phyloP scores from a whole-genome alignment of 495 filamentous ascomycete genomes.

The Achaetomiella virescens region DNA sequence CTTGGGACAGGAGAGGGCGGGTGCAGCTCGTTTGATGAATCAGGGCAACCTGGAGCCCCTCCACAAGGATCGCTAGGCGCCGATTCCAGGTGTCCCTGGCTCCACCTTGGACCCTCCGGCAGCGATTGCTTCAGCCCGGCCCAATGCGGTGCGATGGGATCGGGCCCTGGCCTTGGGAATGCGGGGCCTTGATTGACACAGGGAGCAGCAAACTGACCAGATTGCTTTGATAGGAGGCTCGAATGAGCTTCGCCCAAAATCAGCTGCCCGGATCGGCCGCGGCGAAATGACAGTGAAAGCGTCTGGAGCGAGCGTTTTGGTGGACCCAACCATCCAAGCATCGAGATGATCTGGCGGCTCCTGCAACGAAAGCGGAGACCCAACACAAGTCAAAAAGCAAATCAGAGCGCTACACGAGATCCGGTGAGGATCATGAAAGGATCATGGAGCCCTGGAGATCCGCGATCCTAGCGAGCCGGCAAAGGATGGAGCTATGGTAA shows the following conservation, averaged over 20 bases:
- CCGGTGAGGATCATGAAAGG: neutral
- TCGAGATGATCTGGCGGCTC: neutral
- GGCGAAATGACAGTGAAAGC: no score
- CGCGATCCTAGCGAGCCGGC: neutral
- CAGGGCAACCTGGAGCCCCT: neutral
- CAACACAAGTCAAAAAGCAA: neutral
- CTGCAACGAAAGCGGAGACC: neutral
- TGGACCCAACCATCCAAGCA: no score
- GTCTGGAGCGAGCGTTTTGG: no score
- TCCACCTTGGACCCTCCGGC: neutral
- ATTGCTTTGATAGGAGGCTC: neutral
- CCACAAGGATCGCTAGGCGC: conserved; percentile 3
- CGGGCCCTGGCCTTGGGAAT: neutral
- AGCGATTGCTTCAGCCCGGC: conserved; percentile 4
- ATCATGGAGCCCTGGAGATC: neutral
- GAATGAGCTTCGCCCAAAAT: no score
- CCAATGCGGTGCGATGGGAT: conserved; percentile 3
- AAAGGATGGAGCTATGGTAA: no score
- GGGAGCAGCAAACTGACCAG: neutral
- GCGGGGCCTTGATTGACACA: neutral
- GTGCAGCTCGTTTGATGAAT: conserved; percentile 2
- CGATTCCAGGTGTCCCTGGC: conserved; percentile 1
- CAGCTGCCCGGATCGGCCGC: no score
- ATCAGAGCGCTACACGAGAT: neutral
- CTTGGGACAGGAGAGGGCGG: no score